Conservation (phyloP, 2,329 filamentous ascomycete species). For the Periglandula ipomoeae region DNA sequence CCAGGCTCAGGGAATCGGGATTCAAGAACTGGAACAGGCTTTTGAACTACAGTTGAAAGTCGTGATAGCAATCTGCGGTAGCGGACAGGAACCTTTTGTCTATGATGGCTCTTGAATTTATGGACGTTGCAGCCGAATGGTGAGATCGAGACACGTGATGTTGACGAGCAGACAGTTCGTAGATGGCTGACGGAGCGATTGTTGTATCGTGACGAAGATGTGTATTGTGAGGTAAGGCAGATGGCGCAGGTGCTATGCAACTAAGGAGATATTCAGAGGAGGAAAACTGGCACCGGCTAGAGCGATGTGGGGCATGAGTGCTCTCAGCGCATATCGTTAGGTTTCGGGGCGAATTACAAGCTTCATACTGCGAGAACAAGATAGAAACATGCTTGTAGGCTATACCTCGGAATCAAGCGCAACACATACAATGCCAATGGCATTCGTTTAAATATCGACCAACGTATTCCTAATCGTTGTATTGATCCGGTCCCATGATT, state of each 20-base stretch:
- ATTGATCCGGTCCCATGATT: slow-evolving; percentile 12
- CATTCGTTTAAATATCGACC: not conserved
- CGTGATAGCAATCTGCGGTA: too few relatives aligned
- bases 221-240: too few relatives aligned
- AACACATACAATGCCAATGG: not conserved
- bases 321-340: not conserved
- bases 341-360: not conserved
- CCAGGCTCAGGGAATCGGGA: not conserved
- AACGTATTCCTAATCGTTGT: not conserved
- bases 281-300: slow-evolving; percentile 7
- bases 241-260: too few relatives aligned
- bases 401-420: not conserved
- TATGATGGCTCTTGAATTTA: too few relatives aligned
- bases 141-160: too few relatives aligned
- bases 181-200: too few relatives aligned
- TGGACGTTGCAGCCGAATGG: too few relatives aligned
- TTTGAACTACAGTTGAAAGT: not conserved
- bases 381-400: not conserved
- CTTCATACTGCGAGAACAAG: not conserved
- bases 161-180: too few relatives aligned
- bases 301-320: slow-evolving; percentile 8
- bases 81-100: too few relatives aligned
- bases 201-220: too few relatives aligned
- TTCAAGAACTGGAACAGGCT: too few relatives aligned
- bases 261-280: too few relatives aligned